phyloP scores from a whole-genome alignment of 352 stramenopile genomes.

The Globisporangium middletonii region DNA sequence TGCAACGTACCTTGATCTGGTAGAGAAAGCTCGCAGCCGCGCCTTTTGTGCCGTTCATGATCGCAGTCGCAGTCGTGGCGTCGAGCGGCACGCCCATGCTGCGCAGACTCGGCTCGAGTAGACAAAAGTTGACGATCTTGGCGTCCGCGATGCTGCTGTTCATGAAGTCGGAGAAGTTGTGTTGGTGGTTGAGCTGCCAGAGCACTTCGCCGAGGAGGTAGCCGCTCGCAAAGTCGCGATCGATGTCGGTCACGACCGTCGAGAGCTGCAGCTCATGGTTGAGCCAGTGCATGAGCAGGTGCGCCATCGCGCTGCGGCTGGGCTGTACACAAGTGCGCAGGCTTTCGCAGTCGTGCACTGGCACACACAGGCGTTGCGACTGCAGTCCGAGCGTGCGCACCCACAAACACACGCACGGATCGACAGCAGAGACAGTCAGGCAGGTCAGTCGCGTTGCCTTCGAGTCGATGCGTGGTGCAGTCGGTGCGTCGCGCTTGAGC shows the following conservation, averaged over 20 bases:
- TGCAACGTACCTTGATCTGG: constrained; percentile 70
- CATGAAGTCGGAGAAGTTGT: constrained; percentile 82
- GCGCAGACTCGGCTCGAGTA: constrained; percentile 72
- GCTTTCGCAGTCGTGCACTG: background rate
- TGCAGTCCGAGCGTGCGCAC: no score
- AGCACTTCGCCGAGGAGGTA: constrained; percentile 85
- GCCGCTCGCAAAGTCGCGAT: constrained; percentile 76
- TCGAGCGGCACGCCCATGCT: constrained; percentile 76
- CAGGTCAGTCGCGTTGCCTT: no score
- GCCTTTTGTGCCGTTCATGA: constrained; percentile 77
- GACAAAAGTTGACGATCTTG: constrained; percentile 88
- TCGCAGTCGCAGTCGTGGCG: constrained; percentile 53
- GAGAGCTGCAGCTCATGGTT: constrained; percentile 81
- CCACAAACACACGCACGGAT: background rate
- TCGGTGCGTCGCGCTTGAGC: background rate
- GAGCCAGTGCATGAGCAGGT: constrained; percentile 74
- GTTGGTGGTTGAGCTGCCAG: constrained; percentile 84
- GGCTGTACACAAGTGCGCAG: background rate
- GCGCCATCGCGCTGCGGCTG: constrained; percentile 35
- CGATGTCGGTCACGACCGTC: constrained; percentile 48
- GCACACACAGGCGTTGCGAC: no score
- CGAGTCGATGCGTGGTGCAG: background rate
- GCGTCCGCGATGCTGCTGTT: constrained; percentile 60
- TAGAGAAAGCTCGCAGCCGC: constrained; percentile 73
- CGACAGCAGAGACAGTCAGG: background rate